These are phyloP conservation scores for Erodium chrysanthum DNA, from an alignment of 441 rosid species.

Conservation along the genomic window DNA sequence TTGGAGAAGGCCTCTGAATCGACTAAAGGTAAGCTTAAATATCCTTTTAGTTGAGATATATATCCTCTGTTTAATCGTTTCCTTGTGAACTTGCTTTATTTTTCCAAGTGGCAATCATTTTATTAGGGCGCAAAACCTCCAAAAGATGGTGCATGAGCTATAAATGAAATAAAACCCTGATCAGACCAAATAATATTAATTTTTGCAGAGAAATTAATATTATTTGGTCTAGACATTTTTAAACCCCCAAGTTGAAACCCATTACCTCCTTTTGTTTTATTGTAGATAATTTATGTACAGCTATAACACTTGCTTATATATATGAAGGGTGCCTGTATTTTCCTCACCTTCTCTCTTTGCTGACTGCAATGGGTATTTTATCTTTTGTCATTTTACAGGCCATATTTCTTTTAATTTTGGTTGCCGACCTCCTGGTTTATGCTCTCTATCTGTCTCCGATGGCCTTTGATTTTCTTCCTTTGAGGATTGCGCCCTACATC, in stretches of 20 bases:
- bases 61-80: not conserved
- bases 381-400: constrained; percentile 49
- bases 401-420: constrained; percentile 47
- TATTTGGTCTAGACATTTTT: not conserved
- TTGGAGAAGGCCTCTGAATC: constrained; percentile 49
- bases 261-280: too few species aligned
- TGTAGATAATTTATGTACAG: not conserved
- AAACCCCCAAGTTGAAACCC: too few species aligned
- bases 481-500: constrained; percentile 79
- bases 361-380: too few species aligned
- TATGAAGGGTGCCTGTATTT: not conserved
- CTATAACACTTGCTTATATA: not conserved
- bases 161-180: not conserved
- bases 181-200: not conserved
- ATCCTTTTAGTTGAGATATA: not conserved
- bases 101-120: not conserved
- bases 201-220: not conserved
- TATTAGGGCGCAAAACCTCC: not conserved
- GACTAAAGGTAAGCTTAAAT: constrained; percentile 44
- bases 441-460: constrained; percentile 64
- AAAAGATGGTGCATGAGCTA: not conserved
- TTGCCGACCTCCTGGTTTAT: constrained; percentile 64
- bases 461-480: constrained; percentile 57
- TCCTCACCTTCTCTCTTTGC: not conserved
- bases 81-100: constrained; percentile 4